A percentile compares a stretch with the other conserved stretches of the same genome.
These are phyloP conservation scores for Fagopyrum tataricum DNA, from an alignment of 148 eudicot genomes.

Conservation along the genomic window DNA sequence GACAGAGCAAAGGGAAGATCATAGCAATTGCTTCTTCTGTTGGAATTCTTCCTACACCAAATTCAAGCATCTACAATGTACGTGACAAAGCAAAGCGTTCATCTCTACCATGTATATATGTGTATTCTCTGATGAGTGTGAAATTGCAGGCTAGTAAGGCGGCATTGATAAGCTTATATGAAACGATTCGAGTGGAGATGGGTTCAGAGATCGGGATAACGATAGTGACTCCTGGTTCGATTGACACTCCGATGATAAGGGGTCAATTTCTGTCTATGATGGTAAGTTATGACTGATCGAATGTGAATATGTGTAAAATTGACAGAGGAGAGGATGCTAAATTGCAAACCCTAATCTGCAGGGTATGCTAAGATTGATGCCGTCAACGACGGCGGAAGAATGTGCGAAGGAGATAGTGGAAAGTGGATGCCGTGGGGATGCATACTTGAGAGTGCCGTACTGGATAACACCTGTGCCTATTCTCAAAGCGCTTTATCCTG, in stretches of 20 bases:
- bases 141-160: slow-evolving; percentile 13
- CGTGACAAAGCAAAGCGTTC: background rate
- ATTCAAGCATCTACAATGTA: slow-evolving; percentile 34
- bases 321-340: background rate
- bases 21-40: slow-evolving; percentile 29
- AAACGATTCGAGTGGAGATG: slow-evolving; percentile 34
- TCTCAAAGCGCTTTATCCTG: background rate
- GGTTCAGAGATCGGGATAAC: slow-evolving; percentile 30
- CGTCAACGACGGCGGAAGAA: background rate
- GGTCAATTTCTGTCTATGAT: slow-evolving; percentile 20
- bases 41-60: slow-evolving; percentile 27
- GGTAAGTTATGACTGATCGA: background rate
- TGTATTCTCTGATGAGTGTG: background rate
- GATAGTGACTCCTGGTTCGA: slow-evolving; percentile 18
- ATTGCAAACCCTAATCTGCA: background rate
- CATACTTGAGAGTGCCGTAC: background rate
- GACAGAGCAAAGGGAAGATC: slow-evolving; percentile 28
- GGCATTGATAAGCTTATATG: slow-evolving; percentile 31
- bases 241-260: slow-evolving; percentile 21
- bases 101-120: background rate
- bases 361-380: background rate
- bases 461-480: background rate
- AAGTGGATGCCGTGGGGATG: background rate
- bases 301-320: background rate
- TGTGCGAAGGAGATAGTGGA: background rate